Evolutionary conservation across 202 grass and related monocot species (phyloP).

Genomic region (Setaria italica): DNA sequence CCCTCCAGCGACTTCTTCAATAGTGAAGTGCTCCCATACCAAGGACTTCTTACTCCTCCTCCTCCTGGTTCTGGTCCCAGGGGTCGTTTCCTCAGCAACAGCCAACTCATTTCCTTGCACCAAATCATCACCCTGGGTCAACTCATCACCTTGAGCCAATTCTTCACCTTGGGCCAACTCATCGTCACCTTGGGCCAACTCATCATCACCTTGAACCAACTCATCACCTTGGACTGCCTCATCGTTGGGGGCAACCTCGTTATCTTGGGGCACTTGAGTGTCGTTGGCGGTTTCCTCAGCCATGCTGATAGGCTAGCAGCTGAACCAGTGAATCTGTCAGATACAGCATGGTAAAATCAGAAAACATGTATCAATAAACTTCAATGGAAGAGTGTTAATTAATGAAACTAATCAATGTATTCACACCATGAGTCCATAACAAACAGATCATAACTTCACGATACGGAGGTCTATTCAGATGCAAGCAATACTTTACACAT

Average conservation of each 20-base stretch:
- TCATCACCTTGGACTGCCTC: neutral
- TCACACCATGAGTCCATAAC: no score
- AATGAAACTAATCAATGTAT: neutral
- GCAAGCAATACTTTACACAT: neutral
- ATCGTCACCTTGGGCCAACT: neutral
- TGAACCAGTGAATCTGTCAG: neutral
- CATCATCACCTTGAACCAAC: neutral
- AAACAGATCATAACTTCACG: no score
- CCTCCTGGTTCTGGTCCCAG: constrained; percentile 50
- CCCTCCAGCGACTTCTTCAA: constrained; percentile 50
- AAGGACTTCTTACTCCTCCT: constrained; percentile 83
- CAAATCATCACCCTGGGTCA: constrained; percentile 55
- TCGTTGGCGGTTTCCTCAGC: neutral
- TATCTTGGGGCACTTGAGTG: neutral
- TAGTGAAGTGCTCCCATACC: constrained; percentile 95
- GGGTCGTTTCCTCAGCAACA: constrained; percentile 42
- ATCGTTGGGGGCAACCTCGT: no score
- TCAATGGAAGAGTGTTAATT: neutral
- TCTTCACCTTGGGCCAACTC: constrained; percentile 22
- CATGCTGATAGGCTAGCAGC: neutral
- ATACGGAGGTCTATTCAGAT: neutral
- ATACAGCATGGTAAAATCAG: neutral
- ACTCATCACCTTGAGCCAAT: constrained; percentile 36
- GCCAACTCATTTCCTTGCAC: neutral
- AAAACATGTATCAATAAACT: neutral